Conservation (phyloP, 2,329 filamentous ascomycete species). For the Colletotrichum tanaceti region DNA sequence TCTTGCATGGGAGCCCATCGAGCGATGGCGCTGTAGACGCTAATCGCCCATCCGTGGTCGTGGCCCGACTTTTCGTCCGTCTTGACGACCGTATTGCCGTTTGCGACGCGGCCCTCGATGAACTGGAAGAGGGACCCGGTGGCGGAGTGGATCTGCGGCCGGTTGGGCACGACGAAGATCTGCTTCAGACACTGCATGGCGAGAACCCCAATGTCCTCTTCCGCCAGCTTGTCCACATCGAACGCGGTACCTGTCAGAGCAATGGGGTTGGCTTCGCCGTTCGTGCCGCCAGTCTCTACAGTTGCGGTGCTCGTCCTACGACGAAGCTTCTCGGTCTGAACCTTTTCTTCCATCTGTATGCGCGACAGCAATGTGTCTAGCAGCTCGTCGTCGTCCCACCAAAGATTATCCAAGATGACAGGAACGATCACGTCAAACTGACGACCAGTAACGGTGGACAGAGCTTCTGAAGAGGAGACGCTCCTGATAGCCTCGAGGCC, state of each 20-base stretch:
- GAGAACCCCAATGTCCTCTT: constrained; percentile 86
- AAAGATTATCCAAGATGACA: constrained; percentile 87
- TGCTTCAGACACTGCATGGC: constrained; percentile 88
- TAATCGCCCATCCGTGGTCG: constrained; percentile 81
- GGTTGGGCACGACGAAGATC: constrained; percentile 85
- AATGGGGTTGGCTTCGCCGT: constrained; percentile 72
- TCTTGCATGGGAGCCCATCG: constrained; percentile 95
- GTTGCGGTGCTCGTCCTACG: constrained; percentile 85
- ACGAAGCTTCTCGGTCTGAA: constrained; percentile 72
- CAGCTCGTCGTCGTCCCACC: constrained; percentile 77
- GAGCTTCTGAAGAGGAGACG: constrained; percentile 81
- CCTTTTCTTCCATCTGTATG: constrained; percentile 74
- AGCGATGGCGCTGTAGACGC: constrained; percentile 81
- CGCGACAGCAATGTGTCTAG: constrained; percentile 76
- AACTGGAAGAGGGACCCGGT: constrained; percentile 81
- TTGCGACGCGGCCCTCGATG: constrained; percentile 69
- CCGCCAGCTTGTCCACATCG: constrained; percentile 89
- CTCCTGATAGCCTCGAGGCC: constrained; percentile 84
- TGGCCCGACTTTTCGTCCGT: constrained; percentile 55
- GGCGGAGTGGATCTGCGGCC: constrained; percentile 82
- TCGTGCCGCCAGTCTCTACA: constrained; percentile 76
- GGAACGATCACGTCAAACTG: constrained; percentile 85
- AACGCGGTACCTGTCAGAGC: constrained; percentile 83
- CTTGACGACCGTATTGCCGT: constrained; percentile 65
- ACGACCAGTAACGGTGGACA: constrained; percentile 78